Evolutionary conservation across 1,139 yeast genomes (phyloP).

Genomic region (Debaryomyces coudertii): DNA sequence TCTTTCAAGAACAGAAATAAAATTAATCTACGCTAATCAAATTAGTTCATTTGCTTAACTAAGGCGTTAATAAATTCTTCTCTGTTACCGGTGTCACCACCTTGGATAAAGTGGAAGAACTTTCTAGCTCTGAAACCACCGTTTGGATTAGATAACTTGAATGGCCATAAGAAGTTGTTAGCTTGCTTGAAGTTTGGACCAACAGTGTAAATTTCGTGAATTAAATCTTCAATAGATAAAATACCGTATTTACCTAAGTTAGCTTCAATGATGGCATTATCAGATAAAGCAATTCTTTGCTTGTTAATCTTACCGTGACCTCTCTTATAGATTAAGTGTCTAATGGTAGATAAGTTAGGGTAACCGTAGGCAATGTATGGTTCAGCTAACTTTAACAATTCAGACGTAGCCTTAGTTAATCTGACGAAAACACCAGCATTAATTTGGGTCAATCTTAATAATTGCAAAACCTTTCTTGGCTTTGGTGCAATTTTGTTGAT

Average conservation of each 20-base stretch:
- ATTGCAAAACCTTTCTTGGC: constrained; percentile 99
- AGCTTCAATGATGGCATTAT: constrained; percentile 93
- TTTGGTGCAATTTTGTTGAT: constrained; percentile 99
- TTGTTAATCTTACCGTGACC: constrained; percentile 99
- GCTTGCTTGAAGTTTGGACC: constrained; percentile 99
- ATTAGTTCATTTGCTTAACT: constrained; percentile 93
- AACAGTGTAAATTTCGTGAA: constrained; percentile 98
- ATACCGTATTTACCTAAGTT: constrained; percentile 95
- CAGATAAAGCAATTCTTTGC: constrained; percentile 95
- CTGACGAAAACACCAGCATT: constrained; percentile 98
- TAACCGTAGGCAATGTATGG: constrained; percentile 99
- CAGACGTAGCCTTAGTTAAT: constrained; percentile 97
- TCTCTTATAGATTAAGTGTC: constrained; percentile 98
- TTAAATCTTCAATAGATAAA: constrained; percentile 93
- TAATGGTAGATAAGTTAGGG: constrained; percentile 95
- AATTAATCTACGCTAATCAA: constrained; percentile 6
- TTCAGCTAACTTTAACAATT: constrained; percentile 96
- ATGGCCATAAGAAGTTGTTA: constrained; percentile 99
- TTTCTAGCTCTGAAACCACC: constrained; percentile 99
- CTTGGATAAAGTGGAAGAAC: constrained; percentile 99
- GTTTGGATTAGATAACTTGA: constrained; percentile 98
- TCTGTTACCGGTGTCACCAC: constrained; percentile 99
- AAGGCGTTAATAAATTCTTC: constrained; percentile 97
- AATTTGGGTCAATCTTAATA: constrained; percentile 96
- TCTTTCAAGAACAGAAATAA: constrained; percentile 6